Evolutionary conservation across 1,139 yeast species (phyloP).

Genomic region (Hyphopichia khmerensis): DNA sequence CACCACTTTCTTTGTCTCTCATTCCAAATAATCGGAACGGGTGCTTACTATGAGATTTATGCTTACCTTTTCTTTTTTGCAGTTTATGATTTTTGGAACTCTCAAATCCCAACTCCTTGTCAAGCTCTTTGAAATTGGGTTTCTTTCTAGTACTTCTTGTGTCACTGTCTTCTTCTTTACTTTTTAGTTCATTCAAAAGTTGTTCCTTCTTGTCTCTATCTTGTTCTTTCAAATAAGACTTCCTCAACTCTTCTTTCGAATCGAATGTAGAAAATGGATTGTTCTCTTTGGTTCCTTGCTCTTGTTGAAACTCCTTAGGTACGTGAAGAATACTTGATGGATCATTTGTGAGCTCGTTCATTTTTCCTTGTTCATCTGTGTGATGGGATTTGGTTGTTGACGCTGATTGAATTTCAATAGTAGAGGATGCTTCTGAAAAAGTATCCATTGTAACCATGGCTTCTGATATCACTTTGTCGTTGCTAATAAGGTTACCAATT

Average conservation of each 20-base stretch:
- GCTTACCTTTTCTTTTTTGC: not conserved
- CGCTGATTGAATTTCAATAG: too few species aligned
- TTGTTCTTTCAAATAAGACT: not conserved
- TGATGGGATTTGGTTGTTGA: not conserved
- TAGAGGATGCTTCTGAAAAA: too few species aligned
- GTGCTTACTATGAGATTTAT: not conserved
- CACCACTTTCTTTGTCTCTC: not conserved
- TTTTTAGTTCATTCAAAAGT: too few species aligned
- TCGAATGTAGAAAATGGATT: constrained; percentile 9
- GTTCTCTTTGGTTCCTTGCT: not conserved
- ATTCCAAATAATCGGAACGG: not conserved
- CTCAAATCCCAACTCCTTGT: not conserved
- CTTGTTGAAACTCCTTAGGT: constrained; percentile 5
- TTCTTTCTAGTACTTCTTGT: not conserved
- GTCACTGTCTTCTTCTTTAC: too few species aligned
- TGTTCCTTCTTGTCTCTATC: too few species aligned
- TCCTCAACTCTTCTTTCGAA: constrained; percentile 1
- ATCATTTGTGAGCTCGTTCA: constrained; percentile 1
- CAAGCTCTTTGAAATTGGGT: not conserved
- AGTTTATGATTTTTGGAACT: not conserved
- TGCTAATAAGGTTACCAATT: constrained; percentile 3
- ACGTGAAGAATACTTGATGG: constrained; percentile 6
- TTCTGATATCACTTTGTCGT: too few species aligned
- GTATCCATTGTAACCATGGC: too few species aligned
- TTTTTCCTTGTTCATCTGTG: not conserved